phyloP scores from a whole-genome alignment of 2,329 filamentous ascomycete genomes.

The Paraconiothyrium brasiliense region DNA sequence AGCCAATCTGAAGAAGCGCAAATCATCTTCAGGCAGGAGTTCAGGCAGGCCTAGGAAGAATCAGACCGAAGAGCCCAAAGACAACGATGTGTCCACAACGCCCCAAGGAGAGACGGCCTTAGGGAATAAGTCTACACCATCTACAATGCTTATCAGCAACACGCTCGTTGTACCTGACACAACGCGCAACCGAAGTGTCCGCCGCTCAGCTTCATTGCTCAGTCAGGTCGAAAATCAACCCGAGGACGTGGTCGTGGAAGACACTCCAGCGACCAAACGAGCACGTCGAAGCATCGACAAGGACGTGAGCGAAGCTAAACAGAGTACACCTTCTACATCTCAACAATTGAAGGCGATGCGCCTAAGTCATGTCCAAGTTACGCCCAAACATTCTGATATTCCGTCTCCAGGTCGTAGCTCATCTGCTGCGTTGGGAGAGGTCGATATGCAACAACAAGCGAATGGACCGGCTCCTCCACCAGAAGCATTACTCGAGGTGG shows the following conservation, averaged over 20 bases:
- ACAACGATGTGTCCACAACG: slow-evolving; percentile 52
- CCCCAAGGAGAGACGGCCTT: slow-evolving; percentile 16
- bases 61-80: slow-evolving; percentile 21
- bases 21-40: slow-evolving; percentile 7
- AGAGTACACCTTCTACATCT: slow-evolving; percentile 9
- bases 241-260: slow-evolving; percentile 33
- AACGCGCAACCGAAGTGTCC: slow-evolving; percentile 34
- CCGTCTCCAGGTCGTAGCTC: slow-evolving; percentile 14
- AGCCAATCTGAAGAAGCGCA: slow-evolving; percentile 36
- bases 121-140: slow-evolving; percentile 29
- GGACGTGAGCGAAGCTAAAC: slow-evolving; percentile 43
- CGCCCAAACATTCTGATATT: slow-evolving; percentile 20
- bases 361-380: slow-evolving; percentile 31
- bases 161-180: slow-evolving; percentile 25
- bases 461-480: slow-evolving; percentile 3
- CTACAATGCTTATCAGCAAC: slow-evolving; percentile 14
- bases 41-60: slow-evolving; percentile 26
- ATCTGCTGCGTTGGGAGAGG: slow-evolving; percentile 16
- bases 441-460: not conserved
- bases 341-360: slow-evolving; percentile 21
- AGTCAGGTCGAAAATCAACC: slow-evolving; percentile 39
- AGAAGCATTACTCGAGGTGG: slow-evolving; percentile 5
- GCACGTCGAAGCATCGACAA: slow-evolving; percentile 30
- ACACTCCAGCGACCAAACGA: slow-evolving; percentile 43
- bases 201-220: slow-evolving; percentile 41